Evolutionary conservation across 2,329 filamentous ascomycete genomes (phyloP).

Genomic region (Capronia coronata): DNA sequence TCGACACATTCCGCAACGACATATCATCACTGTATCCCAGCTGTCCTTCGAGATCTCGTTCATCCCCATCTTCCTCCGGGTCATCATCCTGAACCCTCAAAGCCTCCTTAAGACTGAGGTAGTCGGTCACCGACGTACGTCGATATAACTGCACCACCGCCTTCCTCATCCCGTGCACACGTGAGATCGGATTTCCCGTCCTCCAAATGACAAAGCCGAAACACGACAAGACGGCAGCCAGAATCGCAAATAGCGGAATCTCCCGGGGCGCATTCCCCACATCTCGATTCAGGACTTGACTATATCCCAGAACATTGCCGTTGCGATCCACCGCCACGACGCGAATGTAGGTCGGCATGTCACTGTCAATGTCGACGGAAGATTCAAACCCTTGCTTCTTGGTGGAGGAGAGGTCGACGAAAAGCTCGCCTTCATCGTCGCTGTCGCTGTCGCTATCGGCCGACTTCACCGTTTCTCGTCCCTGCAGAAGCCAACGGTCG

Average conservation of each 20-base stretch:
- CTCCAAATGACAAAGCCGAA: neutral
- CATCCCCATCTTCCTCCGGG: too few relatives aligned
- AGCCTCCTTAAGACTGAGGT: neutral
- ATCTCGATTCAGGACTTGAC: neutral
- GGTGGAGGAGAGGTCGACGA: neutral
- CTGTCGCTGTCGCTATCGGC: neutral
- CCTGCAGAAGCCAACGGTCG: slow-evolving; percentile 20
- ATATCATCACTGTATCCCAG: too few relatives aligned
- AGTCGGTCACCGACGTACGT: neutral
- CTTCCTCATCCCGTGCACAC: too few relatives aligned
- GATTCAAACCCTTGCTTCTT: slow-evolving; percentile 3
- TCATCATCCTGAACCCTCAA: neutral
- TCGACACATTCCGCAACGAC: too few relatives aligned
- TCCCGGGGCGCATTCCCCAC: neutral
- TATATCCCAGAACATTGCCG: neutral
- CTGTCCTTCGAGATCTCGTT: too few relatives aligned
- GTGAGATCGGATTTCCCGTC: neutral
- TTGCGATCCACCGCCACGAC: slow-evolving; percentile 2
- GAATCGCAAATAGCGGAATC: neutral
- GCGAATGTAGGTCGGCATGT: slow-evolving; percentile 2
- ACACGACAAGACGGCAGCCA: neutral
- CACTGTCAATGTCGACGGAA: neutral
- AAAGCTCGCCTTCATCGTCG: slow-evolving; percentile 8
- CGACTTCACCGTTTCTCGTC: neutral
- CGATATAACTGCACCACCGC: neutral